A percentile compares a stretch with the other conserved stretches of the same genome.
Conservation (phyloP, 768 basidiomycete genomes). For the Boletus fagicola region DNA sequence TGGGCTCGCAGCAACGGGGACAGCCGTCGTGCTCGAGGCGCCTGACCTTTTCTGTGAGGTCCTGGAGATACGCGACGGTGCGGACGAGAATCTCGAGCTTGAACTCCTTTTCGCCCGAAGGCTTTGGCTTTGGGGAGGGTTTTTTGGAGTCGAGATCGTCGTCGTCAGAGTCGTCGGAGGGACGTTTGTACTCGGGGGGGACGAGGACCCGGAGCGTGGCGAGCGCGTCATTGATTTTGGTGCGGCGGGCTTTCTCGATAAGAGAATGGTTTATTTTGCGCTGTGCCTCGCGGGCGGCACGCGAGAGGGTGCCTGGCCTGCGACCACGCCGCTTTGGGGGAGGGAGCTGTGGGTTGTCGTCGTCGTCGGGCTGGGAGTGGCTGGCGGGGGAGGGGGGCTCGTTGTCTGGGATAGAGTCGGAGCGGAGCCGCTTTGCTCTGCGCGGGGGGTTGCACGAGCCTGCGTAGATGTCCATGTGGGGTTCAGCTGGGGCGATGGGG, state of each 20-base stretch:
- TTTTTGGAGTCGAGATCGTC: conserved; percentile 31
- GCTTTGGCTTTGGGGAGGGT: conserved; percentile 30
- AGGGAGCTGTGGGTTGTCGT: conserved; percentile 17
- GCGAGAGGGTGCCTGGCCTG: conserved; percentile 70
- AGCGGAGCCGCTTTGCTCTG: conserved; percentile 42
- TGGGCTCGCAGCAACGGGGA: conserved; percentile 22
- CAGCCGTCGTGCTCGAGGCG: conserved; percentile 38
- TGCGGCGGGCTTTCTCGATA: conserved; percentile 90
- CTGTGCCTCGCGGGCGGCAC: conserved; percentile 78
- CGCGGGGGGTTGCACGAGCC: conserved; percentile 46
- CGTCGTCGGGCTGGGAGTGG: conserved; percentile 26
- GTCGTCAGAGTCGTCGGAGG: conserved; percentile 30
- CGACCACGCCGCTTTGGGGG: conserved; percentile 63
- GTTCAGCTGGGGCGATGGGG: conserved; percentile 24
- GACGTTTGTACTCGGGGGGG: conserved; percentile 51
- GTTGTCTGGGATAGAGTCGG: conserved; percentile 7
- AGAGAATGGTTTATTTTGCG: conserved; percentile 92
- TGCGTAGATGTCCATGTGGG: conserved; percentile 32
- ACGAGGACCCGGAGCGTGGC: conserved; percentile 75
- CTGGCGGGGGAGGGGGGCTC: conserved; percentile 5
- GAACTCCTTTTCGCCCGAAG: conserved; percentile 77
- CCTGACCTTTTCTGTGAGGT: conserved; percentile 56
- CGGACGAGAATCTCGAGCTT: conserved; percentile 87
- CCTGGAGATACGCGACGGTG: conserved; percentile 76
- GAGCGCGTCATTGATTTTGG: conserved; percentile 94